Base-by-base conservation (phyloP, 2,329 filamentous ascomycete species). In the Juglanconis sp. region DNA sequence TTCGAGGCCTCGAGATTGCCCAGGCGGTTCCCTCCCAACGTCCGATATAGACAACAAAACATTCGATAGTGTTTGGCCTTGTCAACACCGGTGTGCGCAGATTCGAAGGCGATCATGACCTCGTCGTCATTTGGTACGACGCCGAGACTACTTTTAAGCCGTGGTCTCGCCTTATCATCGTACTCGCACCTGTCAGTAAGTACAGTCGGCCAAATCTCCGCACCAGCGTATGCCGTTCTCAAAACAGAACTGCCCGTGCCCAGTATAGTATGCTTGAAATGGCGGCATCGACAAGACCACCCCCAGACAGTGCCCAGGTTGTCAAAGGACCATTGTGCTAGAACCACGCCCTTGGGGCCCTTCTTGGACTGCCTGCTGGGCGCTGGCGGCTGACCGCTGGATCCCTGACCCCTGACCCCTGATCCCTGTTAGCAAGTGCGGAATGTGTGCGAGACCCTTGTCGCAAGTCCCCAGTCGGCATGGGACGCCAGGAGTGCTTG, bases 1-100 rank as follows among this genome's bases (percentile, higher is more conserved):
- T 40, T 40, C 38, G 10, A 42, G 38, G 38, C 38, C 38, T 4
- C 38, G 38, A 42, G 11, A 15, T 30, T 17, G 17, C 17, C 30
- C n/a, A 30, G 17, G 30, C 17, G 3, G 44, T 40, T 3, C 34
- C 31, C 48, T 53, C 10, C 38, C 40, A 57, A 52, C 58, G 17
- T 60, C 46, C 58, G 58, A 57, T 60, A 44, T 35, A 15, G 48
- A 36, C 53, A 34, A 8, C 47, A 56, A 60, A 60, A 57, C 58
- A 60, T 60, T 57, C 58, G 58, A 60, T 56, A 4, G 17, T 56
- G 53, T 59, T 55, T 59, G 57, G 54, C 54, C 32, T 56, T 30
- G 17, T 59, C 48, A 36, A 36, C 24, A 24, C 24, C 24, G 24
- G 24, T 24, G 24, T 24, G 24, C 24, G 24, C 24, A 24, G 24